These are phyloP conservation scores for Chaetomium sp. DNA, from an alignment of 2,329 filamentous ascomycete genomes.

Conservation along the genomic window DNA sequence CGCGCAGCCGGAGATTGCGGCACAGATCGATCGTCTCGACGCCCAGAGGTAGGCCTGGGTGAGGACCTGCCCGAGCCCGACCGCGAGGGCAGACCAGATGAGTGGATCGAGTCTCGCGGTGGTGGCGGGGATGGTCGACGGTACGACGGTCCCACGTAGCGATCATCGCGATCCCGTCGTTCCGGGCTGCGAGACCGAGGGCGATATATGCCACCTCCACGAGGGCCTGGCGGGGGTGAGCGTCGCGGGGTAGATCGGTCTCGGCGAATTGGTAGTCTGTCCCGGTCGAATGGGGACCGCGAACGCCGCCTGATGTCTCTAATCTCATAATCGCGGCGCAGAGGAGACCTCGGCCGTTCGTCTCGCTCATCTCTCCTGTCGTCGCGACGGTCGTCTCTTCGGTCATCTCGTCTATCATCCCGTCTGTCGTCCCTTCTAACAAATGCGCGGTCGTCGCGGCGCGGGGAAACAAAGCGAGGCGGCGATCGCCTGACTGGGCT, in stretches of 20 bases:
- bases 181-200: slow-evolving; percentile 47
- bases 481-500: slow-evolving; percentile 32
- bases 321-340: slow-evolving; percentile 32
- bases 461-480: slow-evolving; percentile 33
- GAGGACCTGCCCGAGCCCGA: slow-evolving; percentile 46
- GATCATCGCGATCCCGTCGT: slow-evolving; percentile 42
- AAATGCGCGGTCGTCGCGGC: slow-evolving; percentile 32
- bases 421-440: slow-evolving; percentile 4
- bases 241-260: slow-evolving; percentile 33
- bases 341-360: slow-evolving; percentile 34
- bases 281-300: slow-evolving; percentile 46
- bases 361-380: slow-evolving; percentile 18
- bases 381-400: slow-evolving; percentile 10
- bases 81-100: slow-evolving; percentile 45
- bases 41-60: slow-evolving; percentile 43
- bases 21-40: slow-evolving; percentile 42
- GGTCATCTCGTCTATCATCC: slow-evolving; percentile 10
- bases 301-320: slow-evolving; percentile 42
- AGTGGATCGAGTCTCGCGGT: slow-evolving; percentile 42
- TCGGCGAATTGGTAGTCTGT: slow-evolving; percentile 32
- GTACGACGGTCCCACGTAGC: slow-evolving; percentile 33
- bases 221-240: slow-evolving; percentile 33
- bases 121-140: slow-evolving; percentile 45
- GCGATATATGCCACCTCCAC: slow-evolving; percentile 41
- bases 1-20: slow-evolving; percentile 36